Conservation (phyloP, 345 rosid species). For the Geranium rotundifolium region DNA sequence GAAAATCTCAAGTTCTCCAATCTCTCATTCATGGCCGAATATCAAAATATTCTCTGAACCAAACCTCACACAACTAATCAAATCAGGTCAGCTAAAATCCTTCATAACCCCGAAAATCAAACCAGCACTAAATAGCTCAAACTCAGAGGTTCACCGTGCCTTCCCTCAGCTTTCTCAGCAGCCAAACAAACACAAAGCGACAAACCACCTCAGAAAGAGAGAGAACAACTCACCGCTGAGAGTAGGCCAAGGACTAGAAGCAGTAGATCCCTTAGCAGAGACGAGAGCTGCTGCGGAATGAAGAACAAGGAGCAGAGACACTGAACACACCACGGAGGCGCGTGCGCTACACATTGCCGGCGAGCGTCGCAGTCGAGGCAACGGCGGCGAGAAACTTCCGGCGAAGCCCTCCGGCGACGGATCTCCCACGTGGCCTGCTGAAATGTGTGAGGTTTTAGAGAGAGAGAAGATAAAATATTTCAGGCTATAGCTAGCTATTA, state of each 20-base stretch:
- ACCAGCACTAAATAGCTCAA: background rate
- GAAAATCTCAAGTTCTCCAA: too few species aligned
- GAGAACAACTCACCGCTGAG: constrained; percentile 28
- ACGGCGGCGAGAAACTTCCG: background rate
- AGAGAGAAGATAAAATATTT: background rate
- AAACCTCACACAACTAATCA: background rate
- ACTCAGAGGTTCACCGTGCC: background rate
- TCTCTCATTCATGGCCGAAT: background rate
- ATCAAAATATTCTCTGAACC: background rate
- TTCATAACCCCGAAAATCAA: background rate
- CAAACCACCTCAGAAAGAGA: background rate
- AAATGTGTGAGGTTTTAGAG: constrained; percentile 1
- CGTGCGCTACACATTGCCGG: constrained; percentile 31
- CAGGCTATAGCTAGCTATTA: too few species aligned
- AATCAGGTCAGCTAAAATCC: too few species aligned
- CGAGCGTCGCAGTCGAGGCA: constrained; percentile 13
- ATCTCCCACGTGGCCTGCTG: background rate
- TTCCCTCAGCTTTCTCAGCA: constrained; percentile 1
- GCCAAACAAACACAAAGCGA: constrained; percentile 8
- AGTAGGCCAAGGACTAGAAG: constrained; percentile 36
- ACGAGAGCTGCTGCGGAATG: constrained; percentile 26
- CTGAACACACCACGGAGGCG: constrained; percentile 15
- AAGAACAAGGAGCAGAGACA: constrained; percentile 12
- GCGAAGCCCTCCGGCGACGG: background rate
- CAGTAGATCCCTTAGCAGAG: constrained; percentile 49